These are phyloP conservation scores for Aristolochia californica DNA, from an alignment of 164 flowering plant genomes.

Conservation along the genomic window DNA sequence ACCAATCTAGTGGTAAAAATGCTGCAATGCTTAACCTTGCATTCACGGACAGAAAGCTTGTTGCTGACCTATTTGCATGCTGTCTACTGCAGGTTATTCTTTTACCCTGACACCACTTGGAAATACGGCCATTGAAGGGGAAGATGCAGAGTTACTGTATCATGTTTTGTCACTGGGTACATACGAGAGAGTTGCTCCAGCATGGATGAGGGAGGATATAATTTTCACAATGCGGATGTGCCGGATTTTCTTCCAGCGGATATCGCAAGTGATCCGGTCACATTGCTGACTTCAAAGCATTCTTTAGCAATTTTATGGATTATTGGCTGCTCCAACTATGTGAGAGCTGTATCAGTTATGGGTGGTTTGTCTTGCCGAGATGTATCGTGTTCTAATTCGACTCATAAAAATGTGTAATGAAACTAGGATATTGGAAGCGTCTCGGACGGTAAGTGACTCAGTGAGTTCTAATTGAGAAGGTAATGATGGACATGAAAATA, in stretches of 20 bases:
- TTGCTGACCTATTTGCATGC: neutral
- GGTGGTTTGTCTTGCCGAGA: too few species aligned
- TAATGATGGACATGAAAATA: too few species aligned
- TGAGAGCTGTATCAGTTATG: too few species aligned
- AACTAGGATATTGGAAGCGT: too few species aligned
- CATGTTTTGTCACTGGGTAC: constrained; percentile 61
- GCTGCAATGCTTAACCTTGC: neutral
- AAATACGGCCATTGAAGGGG: constrained; percentile 12
- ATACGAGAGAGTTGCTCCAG: constrained; percentile 71
- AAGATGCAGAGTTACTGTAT: constrained; percentile 46
- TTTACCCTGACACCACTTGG: constrained; percentile 58
- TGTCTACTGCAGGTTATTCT: constrained; percentile 51
- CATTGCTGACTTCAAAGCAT: constrained; percentile 12
- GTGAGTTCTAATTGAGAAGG: too few species aligned
- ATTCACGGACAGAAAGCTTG: too few species aligned
- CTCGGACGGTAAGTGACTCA: too few species aligned
- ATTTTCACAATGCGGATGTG: constrained; percentile 66
- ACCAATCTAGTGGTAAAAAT: constrained; percentile 58
- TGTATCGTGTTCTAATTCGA: too few species aligned
- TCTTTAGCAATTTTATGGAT: neutral
- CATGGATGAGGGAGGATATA: constrained; percentile 74
- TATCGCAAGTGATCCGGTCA: constrained; percentile 46
- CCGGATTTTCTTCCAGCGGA: constrained; percentile 58
- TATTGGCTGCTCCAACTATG: too few species aligned
- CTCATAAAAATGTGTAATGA: too few species aligned